Evolutionary conservation across 768 basidiomycete genomes (phyloP), one percentile per base, ranked within the genome.

Genomic region (Suillus ampliporus): DNA sequence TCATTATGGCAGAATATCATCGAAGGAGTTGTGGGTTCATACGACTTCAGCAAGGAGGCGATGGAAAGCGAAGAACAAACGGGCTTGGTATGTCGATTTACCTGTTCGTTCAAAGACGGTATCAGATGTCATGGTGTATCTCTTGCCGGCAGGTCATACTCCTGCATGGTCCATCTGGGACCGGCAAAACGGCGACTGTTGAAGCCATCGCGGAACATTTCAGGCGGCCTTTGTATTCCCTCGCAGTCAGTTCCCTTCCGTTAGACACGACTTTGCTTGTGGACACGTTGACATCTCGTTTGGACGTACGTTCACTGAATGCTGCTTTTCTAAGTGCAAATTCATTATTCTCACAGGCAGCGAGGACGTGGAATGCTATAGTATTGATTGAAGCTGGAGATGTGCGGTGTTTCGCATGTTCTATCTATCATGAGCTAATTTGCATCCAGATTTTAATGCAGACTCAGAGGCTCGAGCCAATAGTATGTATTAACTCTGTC

Each of bases 141-240:
- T 37, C 37, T 54, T 21, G 15, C 37, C 35, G 21, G 10, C 66
- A 95, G 94, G 93, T 83, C 8, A 94, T 99, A 61, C 84, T 99
- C 53, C 85, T 99, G 5, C 92, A 91, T 68, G 97, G 97, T 11
- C 97, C 97, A 58, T 97, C 97, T 1, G 97, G 97, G 71, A 99
- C 97, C 9, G 97, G 97, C 61, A 99, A 99, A 80, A 99, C 97
- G 5, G 53, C 53, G 1, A 54, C 53, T 15, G 53, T 54, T 54
- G 53, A 54, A 54, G 53, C 53, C 5, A 54, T 54, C 6, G 53
- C 53, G 3, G 53, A 54, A 17, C 53, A 54, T 17, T 54, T 38
- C 7, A 54, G 9, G 37, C 53, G 53, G 17, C 53, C 53, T 14
- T 26, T 58, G 28, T 56, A 57, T 19, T 23, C 26, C 19, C 59